Evolutionary conservation across 2,329 filamentous ascomycete species (phyloP), one percentile per base, ranked within the genome.

Genomic region (Emmonsiellopsis sp.): DNA sequence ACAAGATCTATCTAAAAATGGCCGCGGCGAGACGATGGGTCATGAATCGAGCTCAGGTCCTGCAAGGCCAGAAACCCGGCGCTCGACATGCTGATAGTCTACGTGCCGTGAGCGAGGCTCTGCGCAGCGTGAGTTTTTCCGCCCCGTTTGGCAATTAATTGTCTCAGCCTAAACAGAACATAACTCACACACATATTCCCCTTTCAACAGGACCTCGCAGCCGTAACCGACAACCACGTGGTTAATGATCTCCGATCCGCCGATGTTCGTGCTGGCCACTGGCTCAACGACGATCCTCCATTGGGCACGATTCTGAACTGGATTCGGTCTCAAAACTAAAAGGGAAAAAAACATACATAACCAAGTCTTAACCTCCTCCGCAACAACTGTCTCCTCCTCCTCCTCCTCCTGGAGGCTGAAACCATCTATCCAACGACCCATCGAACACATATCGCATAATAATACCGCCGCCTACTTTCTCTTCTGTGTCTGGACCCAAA

Each of bases 261-360:
- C 41, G 82, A 84, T 61, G 61, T 70, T 43, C 69, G 76, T 42
- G 78, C 80, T 58, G 78, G 79, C 40, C 81, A 83, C 68, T 85
- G 81, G 81, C 70, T 83, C 44, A 68, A 70, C 38, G 82, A 85
- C 57, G 82, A 84, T 61, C 82, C 82, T 3, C 72, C 77, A 7
- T 67, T 84, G 54, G 70, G 72, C 13, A 70, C 71, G 16, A 79
- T 82, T 47, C 72, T 70, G 26, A 62, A 63, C 35, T 76, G 73
- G 71, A 71, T 76, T 43, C 66, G 64, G 45, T 64, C 67, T 34
- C 70, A 71, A 54, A 64, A 64, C 54, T 68, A 38, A 61, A 46
- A 15, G 16, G 3, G 20, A 26, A 4, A 26, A 2, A 4, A 2
- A 26, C 20, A 26, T 26, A 26, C 20, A 26, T 26, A 26, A 26